Base-by-base conservation (phyloP, 176 grass and related monocot species). In the Triticum timopheevii region DNA sequence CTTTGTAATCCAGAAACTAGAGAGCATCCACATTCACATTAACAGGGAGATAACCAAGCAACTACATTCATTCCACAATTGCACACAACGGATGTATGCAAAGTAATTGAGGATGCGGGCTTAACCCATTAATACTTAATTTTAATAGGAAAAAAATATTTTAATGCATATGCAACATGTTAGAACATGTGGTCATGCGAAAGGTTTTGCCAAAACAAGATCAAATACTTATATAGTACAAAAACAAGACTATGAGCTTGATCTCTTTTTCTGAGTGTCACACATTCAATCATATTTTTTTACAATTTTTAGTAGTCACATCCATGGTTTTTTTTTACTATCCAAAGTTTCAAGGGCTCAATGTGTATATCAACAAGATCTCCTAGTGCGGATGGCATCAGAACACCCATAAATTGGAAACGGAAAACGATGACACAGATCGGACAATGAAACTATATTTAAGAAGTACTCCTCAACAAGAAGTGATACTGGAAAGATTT, bases 381-480 rank as follows among this genome's bases (percentile, higher is more conserved):
- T 28, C 28, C 24, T 44, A 68, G 50, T 27, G 5, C 38, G 3
- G 45, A 68, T 16, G 22, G 7, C 47, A 10, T 39, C 31, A 78
- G 36, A 80, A 64, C 64, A 40, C 61, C 9, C 59, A 65, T 28
- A 13, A 4, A 42, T 20, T 25, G 58, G 22, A 54, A 69, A 25
- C 33, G 19, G n/a, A 52, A 65, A 73, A n/a, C 3, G 10, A 82
- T 65, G 15, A 22, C 22, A 27, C 13, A 2, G 13, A 65, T 30
- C 15, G 4, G 31, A 42, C 70, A 56, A 62, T 6, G 7, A 15
- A 47, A 62, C 33, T 31, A 81, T 39, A 78, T 65, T 79, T 16
- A 58, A 89, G 25, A 52, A 4, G n/a, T 52, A 27, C 47, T 65
- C 59, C 31, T 40, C 34, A 80, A 76, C 49, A 50, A 89, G 27